A percentile compares a stretch with the other conserved stretches of the same genome.
phyloP scores from a whole-genome alignment of 2,329 filamentous ascomycete species.

The Macroventuria anomochaeta region DNA sequence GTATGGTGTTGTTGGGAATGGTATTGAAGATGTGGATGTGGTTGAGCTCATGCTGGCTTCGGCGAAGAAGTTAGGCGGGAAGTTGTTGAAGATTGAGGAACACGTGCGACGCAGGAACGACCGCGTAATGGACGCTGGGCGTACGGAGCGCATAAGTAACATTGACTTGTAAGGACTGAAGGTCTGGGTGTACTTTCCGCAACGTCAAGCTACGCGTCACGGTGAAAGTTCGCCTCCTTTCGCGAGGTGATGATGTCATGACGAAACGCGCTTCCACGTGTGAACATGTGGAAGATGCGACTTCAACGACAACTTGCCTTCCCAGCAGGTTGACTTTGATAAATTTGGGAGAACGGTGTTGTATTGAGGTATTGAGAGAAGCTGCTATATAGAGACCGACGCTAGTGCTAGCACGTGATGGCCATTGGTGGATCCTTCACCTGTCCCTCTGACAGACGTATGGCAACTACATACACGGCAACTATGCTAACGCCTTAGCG shows the following conservation, averaged over 20 bases:
- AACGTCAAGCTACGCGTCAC: not conserved
- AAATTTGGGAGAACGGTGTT: too few species aligned
- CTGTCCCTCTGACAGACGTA: not conserved
- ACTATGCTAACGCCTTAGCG: too few species aligned
- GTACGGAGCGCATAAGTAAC: not conserved
- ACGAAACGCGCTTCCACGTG: constrained; percentile 28
- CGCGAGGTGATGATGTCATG: constrained; percentile 30
- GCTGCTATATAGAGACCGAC: too few species aligned
- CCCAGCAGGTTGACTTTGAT: too few species aligned
- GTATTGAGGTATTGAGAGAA: too few species aligned
- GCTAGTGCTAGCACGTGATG: too few species aligned
- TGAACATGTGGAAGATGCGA: not conserved
- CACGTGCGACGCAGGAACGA: not conserved
- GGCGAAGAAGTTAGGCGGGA: constrained; percentile 15
- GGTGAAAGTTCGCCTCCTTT: not conserved
- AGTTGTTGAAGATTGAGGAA: constrained; percentile 9
- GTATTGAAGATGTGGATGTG: not conserved
- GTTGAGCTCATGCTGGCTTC: constrained; percentile 11
- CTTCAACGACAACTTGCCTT: too few species aligned
- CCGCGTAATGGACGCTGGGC: not conserved
- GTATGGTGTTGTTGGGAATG: constrained; percentile 23
- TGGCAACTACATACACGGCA: too few species aligned
- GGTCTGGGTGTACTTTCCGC: not conserved
- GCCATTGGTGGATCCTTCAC: too few species aligned
- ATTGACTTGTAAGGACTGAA: not conserved